These are phyloP conservation scores for Fusarium luffae DNA, from an alignment of 2,329 filamentous ascomycete species.

Conservation along the genomic window DNA sequence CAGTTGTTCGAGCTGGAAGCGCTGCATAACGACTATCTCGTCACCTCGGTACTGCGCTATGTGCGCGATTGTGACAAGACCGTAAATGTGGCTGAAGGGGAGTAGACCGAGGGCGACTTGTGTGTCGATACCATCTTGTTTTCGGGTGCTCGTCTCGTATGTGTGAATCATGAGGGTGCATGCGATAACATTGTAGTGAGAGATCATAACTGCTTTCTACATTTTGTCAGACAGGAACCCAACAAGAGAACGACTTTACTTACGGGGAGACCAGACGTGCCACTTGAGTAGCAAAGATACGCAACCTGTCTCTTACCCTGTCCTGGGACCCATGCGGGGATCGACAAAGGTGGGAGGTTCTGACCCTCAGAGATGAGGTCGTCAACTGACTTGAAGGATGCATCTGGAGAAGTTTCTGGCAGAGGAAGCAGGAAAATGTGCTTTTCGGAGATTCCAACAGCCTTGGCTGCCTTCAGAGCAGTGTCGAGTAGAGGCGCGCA, in stretches of 20 bases:
- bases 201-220: conserved; percentile 86
- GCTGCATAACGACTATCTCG: conserved; percentile 75
- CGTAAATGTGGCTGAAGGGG: conserved; percentile 86
- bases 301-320: conserved; percentile 75
- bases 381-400: conserved; percentile 70
- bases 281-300: conserved; percentile 83
- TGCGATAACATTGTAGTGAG: conserved; percentile 81
- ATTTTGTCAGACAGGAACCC: neutral
- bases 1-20: conserved; percentile 76
- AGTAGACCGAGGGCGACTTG: conserved; percentile 72
- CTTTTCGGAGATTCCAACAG: conserved; percentile 69
- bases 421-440: conserved; percentile 77
- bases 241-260: neutral
- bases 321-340: conserved; percentile 68
- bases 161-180: conserved; percentile 72
- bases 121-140: conserved; percentile 51
- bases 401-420: conserved; percentile 53
- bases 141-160: conserved; percentile 54
- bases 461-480: conserved; percentile 71
- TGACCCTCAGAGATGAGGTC: conserved; percentile 72
- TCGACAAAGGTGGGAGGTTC: conserved; percentile 61
- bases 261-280: conserved; percentile 81
- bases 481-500: conserved; percentile 72
- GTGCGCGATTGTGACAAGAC: conserved; percentile 77
- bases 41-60: conserved; percentile 76